Conservation (phyloP, 139 green algal species). For the Micractinium conductrix region DNA sequence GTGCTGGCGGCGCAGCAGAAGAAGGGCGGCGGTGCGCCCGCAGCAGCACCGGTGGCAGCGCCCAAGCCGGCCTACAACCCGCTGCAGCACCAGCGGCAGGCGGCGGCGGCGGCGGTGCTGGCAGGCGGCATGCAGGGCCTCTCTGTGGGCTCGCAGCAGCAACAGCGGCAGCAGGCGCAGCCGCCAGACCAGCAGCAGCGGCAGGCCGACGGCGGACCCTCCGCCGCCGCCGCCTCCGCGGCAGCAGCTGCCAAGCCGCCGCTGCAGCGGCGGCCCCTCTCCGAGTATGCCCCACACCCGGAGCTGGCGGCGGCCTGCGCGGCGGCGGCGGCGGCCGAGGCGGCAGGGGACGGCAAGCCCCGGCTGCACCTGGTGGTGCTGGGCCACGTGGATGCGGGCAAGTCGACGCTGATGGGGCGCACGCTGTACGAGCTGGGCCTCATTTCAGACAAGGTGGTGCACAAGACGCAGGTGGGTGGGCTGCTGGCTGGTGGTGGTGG, state of each 20-base stretch:
- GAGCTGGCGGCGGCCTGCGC: slow-evolving; percentile 57
- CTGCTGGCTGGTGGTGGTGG: too few relatives aligned
- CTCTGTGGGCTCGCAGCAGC: neutral
- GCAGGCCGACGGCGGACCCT: neutral
- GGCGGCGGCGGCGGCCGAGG: slow-evolving; percentile 39
- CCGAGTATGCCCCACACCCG: slow-evolving; percentile 63
- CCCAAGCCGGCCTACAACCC: neutral
- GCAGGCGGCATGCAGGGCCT: slow-evolving; percentile 26
- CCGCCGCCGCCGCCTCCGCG: neutral
- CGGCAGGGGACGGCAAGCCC: slow-evolving; percentile 8
- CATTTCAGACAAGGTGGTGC: slow-evolving; percentile 53
- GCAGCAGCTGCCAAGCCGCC: neutral
- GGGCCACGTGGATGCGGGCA: slow-evolving; percentile 97
- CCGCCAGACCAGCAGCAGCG: neutral
- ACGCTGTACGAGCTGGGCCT: slow-evolving; percentile 86
- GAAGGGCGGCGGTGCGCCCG: neutral
- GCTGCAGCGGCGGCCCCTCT: slow-evolving; percentile 49
- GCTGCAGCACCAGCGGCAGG: slow-evolving; percentile 7
- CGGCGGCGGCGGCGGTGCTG: neutral
- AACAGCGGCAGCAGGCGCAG: neutral
- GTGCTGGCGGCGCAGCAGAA: slow-evolving; percentile 55
- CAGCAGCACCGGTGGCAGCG: neutral
- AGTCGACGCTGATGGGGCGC: slow-evolving; percentile 96
- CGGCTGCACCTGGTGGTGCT: slow-evolving; percentile 88
- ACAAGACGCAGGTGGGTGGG: slow-evolving; percentile 27